Base-by-base conservation (phyloP, 768 basidiomycete genomes). In the Amanita subjunquillea region DNA sequence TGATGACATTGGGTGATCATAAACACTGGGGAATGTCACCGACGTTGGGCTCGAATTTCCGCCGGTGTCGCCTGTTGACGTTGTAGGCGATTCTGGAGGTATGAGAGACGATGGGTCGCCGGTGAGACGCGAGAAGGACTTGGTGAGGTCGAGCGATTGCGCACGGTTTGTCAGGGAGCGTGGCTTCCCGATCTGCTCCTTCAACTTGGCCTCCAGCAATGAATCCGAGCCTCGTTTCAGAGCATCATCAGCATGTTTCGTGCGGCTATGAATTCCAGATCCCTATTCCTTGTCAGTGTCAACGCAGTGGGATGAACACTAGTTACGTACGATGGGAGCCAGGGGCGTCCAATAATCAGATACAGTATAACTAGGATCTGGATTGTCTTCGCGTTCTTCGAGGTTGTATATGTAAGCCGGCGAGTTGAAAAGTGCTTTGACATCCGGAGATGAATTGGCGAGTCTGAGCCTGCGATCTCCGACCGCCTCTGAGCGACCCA, bases 391-490 rank as follows among this genome's bases (percentile, higher is more conserved):
- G 32, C 32, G 32, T 32, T 32, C 32, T 32, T 90, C 86, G 10
- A 88, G 69, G 61, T 88, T 82, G 59, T 89, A 91, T 50, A 87
- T 83, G 59, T 89, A 90, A 3, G 86, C 76, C 20, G 89, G 85
- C 0, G 85, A 81, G 62, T 93, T 88, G 71, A 98, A 96, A 59
- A 98, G 64, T 0, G 94, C 92, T 67, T 95, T 96, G 53, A 98
- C 94, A 58, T 96, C 91, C 2, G 91, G 91, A 3, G 93, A 91
- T 4, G 92, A 93, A 58, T 82, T 89, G 8, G 91, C 89, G 55
- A 93, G 72, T 46, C 93, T 79, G 50, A 94, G 69, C 56, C 87
- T 74, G 58, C 85, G 73, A 69, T 86, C 83, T 49, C 80, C 79
- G 60, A 83, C 77, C 62, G 83, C 72, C 57, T 89, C 80, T 12